Evolutionary conservation across 768 basidiomycete species (phyloP).

Genomic region (Xerocomus potaroensis): DNA sequence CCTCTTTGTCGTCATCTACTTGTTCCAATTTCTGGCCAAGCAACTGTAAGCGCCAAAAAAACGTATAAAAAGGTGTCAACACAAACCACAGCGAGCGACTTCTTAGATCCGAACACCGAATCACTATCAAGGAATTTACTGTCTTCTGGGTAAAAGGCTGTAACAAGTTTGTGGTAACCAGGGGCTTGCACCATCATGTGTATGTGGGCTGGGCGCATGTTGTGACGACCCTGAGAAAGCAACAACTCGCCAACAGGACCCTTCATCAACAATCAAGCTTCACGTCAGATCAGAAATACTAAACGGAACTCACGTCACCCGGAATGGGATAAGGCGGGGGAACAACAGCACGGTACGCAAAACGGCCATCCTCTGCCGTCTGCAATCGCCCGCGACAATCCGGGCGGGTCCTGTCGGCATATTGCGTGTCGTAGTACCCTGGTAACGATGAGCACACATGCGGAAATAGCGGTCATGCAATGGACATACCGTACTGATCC

Average conservation of each 20-base stretch:
- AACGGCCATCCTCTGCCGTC: slow-evolving; percentile 58
- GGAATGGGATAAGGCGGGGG: slow-evolving; percentile 72
- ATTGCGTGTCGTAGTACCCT: slow-evolving; percentile 46
- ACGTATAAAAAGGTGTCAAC: not conserved
- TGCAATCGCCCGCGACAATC: slow-evolving; percentile 71
- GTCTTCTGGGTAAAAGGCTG: slow-evolving; percentile 70
- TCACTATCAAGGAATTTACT: slow-evolving; percentile 67
- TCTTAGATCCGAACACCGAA: slow-evolving; percentile 79
- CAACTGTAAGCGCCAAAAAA: too few relatives aligned
- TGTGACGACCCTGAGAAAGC: slow-evolving; percentile 55
- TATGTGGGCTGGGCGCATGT: slow-evolving; percentile 76
- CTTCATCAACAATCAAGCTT: slow-evolving; percentile 27
- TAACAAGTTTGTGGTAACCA: slow-evolving; percentile 68
- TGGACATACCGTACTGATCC: slow-evolving; percentile 49
- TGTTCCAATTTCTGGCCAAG: slow-evolving; percentile 44
- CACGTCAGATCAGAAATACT: slow-evolving; percentile 1
- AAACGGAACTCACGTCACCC: slow-evolving; percentile 44
- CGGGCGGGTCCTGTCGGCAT: slow-evolving; percentile 48
- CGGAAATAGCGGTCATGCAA: slow-evolving; percentile 31
- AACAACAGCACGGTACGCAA: slow-evolving; percentile 68
- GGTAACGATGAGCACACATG: not conserved
- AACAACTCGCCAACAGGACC: slow-evolving; percentile 72
- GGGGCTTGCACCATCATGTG: slow-evolving; percentile 70
- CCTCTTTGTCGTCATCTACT: slow-evolving; percentile 50
- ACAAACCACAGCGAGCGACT: slow-evolving; percentile 70